Evolutionary conservation across 768 basidiomycete genomes (phyloP).

Genomic region (Chlorophyllum brunneum): DNA sequence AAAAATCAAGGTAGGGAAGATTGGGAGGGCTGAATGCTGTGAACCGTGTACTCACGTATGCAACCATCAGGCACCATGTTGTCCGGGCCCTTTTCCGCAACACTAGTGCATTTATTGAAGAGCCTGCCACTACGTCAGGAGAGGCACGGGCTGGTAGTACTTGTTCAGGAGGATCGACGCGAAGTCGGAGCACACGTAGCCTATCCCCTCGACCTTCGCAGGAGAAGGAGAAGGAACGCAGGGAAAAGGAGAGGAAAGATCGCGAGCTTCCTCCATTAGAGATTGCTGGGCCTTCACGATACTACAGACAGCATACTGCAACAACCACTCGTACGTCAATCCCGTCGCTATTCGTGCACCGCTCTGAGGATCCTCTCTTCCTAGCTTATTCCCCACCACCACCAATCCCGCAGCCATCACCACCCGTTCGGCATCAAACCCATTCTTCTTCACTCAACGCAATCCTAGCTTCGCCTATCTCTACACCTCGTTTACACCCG

Average conservation of each 20-base stretch:
- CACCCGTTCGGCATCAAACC: neutral
- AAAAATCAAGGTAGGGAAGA: constrained; percentile 61
- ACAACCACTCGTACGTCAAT: constrained; percentile 37
- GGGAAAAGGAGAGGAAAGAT: constrained; percentile 19
- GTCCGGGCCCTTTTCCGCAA: constrained; percentile 38
- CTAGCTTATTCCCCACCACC: neutral
- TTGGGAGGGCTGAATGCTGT: neutral
- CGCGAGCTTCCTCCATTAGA: constrained; percentile 20
- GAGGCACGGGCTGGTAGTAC: constrained; percentile 18
- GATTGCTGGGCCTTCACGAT: constrained; percentile 43
- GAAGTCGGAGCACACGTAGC: constrained; percentile 41
- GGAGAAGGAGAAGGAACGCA: constrained; percentile 32
- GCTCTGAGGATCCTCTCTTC: neutral
- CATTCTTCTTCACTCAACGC: constrained; percentile 12
- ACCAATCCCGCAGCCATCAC: constrained; percentile 19
- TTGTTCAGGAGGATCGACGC: constrained; percentile 32
- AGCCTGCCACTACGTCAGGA: constrained; percentile 24
- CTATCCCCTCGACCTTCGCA: constrained; percentile 38
- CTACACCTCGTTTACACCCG: constrained; percentile 11
- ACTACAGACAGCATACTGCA: constrained; percentile 63
- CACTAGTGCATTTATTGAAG: constrained; percentile 56
- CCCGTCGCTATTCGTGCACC: constrained; percentile 5
- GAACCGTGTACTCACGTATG: constrained; percentile 16
- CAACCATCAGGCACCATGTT: constrained; percentile 6
- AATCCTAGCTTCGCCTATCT: constrained; percentile 12